These are phyloP conservation scores for Pyrenochaeta sp. DNA, from an alignment of 2,329 filamentous ascomycete genomes.

Conservation along the genomic window DNA sequence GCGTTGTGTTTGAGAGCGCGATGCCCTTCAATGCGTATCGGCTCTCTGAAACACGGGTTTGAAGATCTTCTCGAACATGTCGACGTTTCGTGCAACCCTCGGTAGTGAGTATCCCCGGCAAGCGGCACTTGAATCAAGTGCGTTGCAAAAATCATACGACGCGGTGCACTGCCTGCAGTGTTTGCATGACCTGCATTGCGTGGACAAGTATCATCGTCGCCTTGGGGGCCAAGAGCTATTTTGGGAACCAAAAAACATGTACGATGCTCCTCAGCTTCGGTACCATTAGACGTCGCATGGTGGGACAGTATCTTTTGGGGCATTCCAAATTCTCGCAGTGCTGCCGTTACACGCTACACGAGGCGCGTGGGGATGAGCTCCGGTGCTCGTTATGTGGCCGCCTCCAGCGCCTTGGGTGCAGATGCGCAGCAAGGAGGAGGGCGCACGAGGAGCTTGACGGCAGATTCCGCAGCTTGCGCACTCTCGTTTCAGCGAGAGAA, in stretches of 20 bases:
- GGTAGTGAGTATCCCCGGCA: conserved; percentile 16
- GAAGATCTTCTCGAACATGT: conserved; percentile 29
- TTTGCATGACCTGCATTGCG: not conserved
- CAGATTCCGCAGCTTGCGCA: conserved; percentile 11
- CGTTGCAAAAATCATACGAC: conserved; percentile 1
- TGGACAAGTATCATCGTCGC: not conserved
- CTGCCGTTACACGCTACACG: conserved; percentile 22
- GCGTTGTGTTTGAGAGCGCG: not conserved
- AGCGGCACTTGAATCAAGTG: conserved; percentile 9
- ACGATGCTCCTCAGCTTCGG: conserved; percentile 10
- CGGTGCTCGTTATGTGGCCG: conserved; percentile 19
- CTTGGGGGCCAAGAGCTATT: conserved; percentile 10
- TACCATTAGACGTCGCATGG: conserved; percentile 22
- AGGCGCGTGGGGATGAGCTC: conserved; percentile 17
- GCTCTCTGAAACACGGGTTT: conserved; percentile 26
- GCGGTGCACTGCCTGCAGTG: not conserved
- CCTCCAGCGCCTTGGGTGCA: conserved; percentile 24
- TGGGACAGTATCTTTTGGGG: conserved; percentile 18
- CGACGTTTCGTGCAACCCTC: conserved; percentile 33
- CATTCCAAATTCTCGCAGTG: conserved; percentile 10
- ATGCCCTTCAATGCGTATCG: conserved; percentile 15
- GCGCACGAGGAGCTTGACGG: conserved; percentile 15
- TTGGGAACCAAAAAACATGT: conserved; percentile 9
- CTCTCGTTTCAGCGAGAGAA: conserved; percentile 2
- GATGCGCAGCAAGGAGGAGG: conserved; percentile 20